Base-by-base conservation (phyloP, 345 rosid species). In the Luvunga scandens region DNA sequence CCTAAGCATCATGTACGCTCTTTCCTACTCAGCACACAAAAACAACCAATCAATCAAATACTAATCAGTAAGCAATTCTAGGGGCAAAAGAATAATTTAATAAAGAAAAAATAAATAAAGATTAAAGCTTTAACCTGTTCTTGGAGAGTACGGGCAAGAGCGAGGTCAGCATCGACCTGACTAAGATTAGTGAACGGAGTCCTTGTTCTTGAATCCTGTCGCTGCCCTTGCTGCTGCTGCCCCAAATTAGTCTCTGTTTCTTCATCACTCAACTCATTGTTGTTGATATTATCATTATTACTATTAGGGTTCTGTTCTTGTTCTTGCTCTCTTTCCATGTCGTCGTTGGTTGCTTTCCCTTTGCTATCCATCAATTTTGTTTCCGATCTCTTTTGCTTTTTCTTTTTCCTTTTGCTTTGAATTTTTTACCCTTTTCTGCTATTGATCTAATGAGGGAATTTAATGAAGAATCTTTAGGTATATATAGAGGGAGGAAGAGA, bases 141-240 rank as follows among this genome's bases (percentile, higher is more conserved):
- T 83, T 94, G 98, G 16, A 92, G 95, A 73, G 92, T 86, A 24
- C 97, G 92, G 31, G 98, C 98, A 62, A 94, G 99, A 77, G 93
- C 97, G 36, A 89, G 94, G 89, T 94, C 98, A 53, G 99, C 95
- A 77, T 96, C 98, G 63, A 90, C 89, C 87, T 92, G 98, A 75
- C 90, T 89, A 24, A 94, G 90, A 81, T 87, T 80, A 81, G 92
- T 85, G 79, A 96, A 96, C 39, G 98, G 95, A 85, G 94, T 92
- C 81, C 97, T 86, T 67, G 80, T 30, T 79, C 95, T 86, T 53
- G 78, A 42, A 2, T 95, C 77, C 31, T 91, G 78, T 38, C 76
- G 87, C 53, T 64, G 81, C 53, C n/a, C 76, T 68, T 81, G 75
- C 55, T 39, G 75, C 55, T 50, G 76, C 66, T 81, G 75, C 57